phyloP scores from a whole-genome alignment of 2,329 filamentous ascomycete genomes.

The Anthostomella pinea region DNA sequence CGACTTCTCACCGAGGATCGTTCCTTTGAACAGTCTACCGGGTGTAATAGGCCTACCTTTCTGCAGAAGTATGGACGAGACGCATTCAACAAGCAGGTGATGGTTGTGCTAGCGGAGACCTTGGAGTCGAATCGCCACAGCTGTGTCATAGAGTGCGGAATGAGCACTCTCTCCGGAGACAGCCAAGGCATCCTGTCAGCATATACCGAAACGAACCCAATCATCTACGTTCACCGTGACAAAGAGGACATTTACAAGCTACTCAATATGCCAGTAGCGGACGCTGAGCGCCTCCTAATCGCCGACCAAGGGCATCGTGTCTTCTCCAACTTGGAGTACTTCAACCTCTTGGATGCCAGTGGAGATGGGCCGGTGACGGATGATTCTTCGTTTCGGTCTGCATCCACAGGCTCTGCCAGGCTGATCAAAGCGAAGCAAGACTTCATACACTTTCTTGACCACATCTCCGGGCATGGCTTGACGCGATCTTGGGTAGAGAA shows the following conservation, averaged over 20 bases:
- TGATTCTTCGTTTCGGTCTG: constrained; percentile 35
- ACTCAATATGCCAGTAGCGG: constrained; percentile 44
- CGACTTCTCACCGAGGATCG: constrained; percentile 67
- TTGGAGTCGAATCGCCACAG: constrained; percentile 56
- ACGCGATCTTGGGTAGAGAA: constrained; percentile 54
- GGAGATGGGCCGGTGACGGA: constrained; percentile 29
- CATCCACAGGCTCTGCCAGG: constrained; percentile 52
- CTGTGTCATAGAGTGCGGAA: constrained; percentile 68
- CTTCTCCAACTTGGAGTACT: constrained; percentile 71
- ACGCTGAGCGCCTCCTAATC: constrained; percentile 55
- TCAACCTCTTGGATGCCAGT: constrained; percentile 57
- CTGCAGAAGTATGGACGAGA: constrained; percentile 58
- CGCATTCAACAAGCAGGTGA: constrained; percentile 60
- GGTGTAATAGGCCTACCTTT: constrained; percentile 57
- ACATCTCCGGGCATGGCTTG: constrained; percentile 52
- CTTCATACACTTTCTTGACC: constrained; percentile 57
- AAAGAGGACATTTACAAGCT: constrained; percentile 59
- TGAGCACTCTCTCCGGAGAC: constrained; percentile 60
- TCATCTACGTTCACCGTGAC: constrained; percentile 68
- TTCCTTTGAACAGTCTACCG: constrained; percentile 63
- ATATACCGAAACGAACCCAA: constrained; percentile 62
- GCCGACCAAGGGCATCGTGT: constrained; percentile 55
- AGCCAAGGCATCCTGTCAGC: constrained; percentile 56
- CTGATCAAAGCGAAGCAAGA: constrained; percentile 60
- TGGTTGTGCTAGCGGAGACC: constrained; percentile 59